Percentiles rank a stretch among this genome's conserved stretches.
Conservation (phyloP, 73 alveolate genomes). For the Tetrahymena thermophila region DNA sequence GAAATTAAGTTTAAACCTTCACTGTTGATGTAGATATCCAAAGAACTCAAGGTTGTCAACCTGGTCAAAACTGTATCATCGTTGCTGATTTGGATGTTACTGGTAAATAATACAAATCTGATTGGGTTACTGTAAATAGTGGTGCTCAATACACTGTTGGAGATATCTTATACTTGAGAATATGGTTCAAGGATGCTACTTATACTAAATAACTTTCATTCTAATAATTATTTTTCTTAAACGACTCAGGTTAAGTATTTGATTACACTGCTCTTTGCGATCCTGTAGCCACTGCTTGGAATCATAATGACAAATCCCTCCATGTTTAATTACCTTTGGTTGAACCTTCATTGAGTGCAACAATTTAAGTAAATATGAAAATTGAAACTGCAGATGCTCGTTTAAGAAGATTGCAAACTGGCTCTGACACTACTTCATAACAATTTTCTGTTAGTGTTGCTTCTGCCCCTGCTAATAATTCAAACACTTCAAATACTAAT, state of each 20-base stretch:
- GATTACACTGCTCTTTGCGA: neutral
- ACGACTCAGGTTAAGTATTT: neutral
- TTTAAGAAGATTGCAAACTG: neutral
- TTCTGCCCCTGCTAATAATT: no score
- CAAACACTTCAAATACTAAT: no score
- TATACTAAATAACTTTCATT: neutral
- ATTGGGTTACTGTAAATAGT: neutral
- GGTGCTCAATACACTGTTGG: neutral
- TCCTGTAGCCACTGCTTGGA: neutral
- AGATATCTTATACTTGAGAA: neutral
- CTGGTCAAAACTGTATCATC: neutral
- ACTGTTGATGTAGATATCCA: neutral
- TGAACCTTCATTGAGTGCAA: neutral
- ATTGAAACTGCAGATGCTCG: neutral
- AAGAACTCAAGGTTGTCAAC: neutral
- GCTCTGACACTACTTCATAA: neutral
- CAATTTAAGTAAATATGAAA: neutral
- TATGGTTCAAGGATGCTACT: neutral
- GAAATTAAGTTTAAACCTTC: neutral
- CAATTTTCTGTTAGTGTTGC: neutral
- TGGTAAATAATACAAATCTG: neutral
- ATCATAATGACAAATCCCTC: neutral
- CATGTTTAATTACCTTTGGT: neutral
- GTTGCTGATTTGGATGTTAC: neutral
- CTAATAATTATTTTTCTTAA: no score